These are phyloP conservation scores for Microbotryomycetes sp. DNA, from an alignment of 1,284 basidiomycete species.

Conservation along the genomic window DNA sequence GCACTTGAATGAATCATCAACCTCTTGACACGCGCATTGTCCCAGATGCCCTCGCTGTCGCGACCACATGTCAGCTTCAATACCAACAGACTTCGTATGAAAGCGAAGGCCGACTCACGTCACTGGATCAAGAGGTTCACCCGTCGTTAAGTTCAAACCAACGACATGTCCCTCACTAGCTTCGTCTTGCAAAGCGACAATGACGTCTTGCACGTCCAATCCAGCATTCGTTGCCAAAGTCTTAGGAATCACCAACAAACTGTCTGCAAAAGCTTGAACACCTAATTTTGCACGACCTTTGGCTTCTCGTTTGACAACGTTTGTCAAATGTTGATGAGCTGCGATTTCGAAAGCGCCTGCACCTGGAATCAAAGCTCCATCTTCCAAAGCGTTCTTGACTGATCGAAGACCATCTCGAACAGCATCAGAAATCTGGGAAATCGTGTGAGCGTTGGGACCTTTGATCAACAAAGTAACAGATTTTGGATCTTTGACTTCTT, in stretches of 20 bases:
- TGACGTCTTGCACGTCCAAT: slow-evolving; percentile 92
- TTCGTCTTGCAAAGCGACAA: slow-evolving; percentile 92
- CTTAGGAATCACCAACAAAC: slow-evolving; percentile 90
- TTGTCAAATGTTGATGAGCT: slow-evolving; percentile 71
- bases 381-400: slow-evolving; percentile 96
- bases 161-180: slow-evolving; percentile 83
- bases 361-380: slow-evolving; percentile 80
- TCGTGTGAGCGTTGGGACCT: slow-evolving; percentile 92
- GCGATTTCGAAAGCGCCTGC: slow-evolving; percentile 96
- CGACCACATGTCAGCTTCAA: not conserved
- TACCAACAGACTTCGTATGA: no score
- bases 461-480: slow-evolving; percentile 95
- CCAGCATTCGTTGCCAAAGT: slow-evolving; percentile 94
- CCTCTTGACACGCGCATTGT: slow-evolving; percentile 97
- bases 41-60: slow-evolving; percentile 78
- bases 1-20: slow-evolving; percentile 98
- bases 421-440: slow-evolving; percentile 92
- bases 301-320: slow-evolving; percentile 70
- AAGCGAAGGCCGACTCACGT: no score
- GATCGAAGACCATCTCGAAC: slow-evolving; percentile 91
- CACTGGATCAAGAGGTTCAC: slow-evolving; percentile 93
- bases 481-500: slow-evolving; percentile 95
- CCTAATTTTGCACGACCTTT: slow-evolving; percentile 98
- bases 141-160: slow-evolving; percentile 85
- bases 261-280: slow-evolving; percentile 94